Percentiles rank a stretch among this genome's conserved stretches.
Evolutionary conservation across 768 basidiomycete genomes (phyloP).

Genomic region (Mycena kentingensis): DNA sequence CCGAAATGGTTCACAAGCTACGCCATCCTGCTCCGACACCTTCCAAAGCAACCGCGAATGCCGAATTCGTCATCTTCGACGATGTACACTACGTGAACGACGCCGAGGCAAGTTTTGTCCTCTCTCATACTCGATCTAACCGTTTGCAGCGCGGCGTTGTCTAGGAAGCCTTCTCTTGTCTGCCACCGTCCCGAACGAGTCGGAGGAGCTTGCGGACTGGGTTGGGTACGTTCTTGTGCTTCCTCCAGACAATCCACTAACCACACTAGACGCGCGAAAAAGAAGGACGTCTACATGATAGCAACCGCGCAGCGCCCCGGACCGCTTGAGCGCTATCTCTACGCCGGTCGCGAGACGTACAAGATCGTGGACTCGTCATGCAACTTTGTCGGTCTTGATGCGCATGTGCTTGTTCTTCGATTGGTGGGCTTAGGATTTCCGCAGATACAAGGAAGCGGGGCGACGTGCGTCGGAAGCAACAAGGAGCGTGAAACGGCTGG

Average conservation of each 20-base stretch:
- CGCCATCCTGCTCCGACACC: conserved; percentile 60
- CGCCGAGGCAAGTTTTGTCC: conserved; percentile 69
- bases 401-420: conserved; percentile 4
- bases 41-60: conserved; percentile 99
- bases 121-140: conserved; percentile 5
- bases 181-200: conserved; percentile 97
- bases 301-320: conserved; percentile 95
- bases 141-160: conserved; percentile 86
- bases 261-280: conserved; percentile 83
- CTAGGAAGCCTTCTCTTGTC: conserved; percentile 97
- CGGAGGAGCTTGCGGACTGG: conserved; percentile 98
- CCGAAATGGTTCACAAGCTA: conserved; percentile 94
- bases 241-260: conserved; percentile 8
- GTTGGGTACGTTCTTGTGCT: conserved; percentile 71
- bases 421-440: conserved; percentile 9
- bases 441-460: conserved; percentile 91
- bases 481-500: conserved; percentile 97
- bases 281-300: conserved; percentile 99
- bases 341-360: conserved; percentile 89
- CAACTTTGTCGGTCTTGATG: conserved; percentile 71
- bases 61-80: conserved; percentile 99
- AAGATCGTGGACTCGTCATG: conserved; percentile 89
- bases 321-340: conserved; percentile 94
- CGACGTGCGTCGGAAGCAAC: conserved; percentile 85
- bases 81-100: conserved; percentile 99